A percentile compares a stretch with the other conserved stretches of the same genome.
Conservation (phyloP, 2,329 filamentous ascomycete species). For the Xylariaceae sp. region DNA sequence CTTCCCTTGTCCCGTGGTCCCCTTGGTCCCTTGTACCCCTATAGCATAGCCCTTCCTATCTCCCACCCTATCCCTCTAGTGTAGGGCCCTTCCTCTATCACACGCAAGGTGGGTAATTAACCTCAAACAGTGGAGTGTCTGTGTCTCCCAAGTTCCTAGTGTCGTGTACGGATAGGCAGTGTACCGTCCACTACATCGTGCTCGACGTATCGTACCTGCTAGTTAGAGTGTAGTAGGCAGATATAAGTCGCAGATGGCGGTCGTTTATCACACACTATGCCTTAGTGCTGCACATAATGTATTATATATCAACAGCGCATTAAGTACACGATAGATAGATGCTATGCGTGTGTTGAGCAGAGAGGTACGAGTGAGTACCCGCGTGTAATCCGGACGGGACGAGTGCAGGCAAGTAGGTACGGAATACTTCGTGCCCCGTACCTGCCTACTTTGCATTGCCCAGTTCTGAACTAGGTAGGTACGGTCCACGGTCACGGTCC, state of each 20-base stretch:
- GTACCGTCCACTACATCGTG: not conserved
- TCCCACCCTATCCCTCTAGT: not conserved
- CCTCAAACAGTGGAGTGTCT: not conserved
- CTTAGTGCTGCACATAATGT: not conserved
- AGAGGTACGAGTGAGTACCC: not conserved
- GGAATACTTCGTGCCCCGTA: not conserved
- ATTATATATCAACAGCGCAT: not conserved
- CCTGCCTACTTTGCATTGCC: not conserved
- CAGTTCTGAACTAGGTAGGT: no score
- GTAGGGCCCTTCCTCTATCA: not conserved
- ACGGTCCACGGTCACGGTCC: no score
- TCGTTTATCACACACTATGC: not conserved
- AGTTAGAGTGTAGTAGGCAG: not conserved
- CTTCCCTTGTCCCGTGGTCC: no score
- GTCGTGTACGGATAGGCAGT: not conserved
- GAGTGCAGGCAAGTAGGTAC: no score
- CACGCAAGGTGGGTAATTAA: not conserved
- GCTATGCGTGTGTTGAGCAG: not conserved
- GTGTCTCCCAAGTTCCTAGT: not conserved
- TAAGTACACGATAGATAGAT: not conserved
- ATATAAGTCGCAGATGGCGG: not conserved
- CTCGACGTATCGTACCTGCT: not conserved
- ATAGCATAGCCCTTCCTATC: not conserved
- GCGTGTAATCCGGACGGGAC: not conserved
- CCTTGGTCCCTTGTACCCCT: not conserved